A percentile compares a stretch with the other conserved stretches of the same genome.
These are phyloP conservation scores for Globisporangium spinosum DNA, from an alignment of 352 stramenopile species.

Conservation along the genomic window DNA sequence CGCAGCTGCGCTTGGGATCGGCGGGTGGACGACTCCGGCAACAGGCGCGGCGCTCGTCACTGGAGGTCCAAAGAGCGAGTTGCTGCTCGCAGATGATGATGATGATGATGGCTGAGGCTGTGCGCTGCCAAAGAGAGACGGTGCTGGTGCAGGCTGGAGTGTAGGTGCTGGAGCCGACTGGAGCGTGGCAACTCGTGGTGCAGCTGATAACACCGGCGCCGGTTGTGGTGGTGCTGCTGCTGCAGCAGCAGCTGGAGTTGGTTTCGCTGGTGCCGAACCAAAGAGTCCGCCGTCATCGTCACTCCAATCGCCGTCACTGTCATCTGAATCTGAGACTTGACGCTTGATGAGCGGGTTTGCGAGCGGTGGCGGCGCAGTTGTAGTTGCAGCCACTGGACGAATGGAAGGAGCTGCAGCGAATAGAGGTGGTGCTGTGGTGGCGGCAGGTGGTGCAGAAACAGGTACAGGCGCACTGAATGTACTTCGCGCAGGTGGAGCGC, in stretches of 20 bases:
- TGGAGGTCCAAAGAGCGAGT: conserved; percentile 25
- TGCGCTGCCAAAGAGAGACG: conserved; percentile 25
- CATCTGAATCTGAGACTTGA: conserved; percentile 39
- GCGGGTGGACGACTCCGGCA: conserved; percentile 30
- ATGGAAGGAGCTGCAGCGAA: neutral
- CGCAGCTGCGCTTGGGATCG: conserved; percentile 45
- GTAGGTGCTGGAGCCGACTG: conserved; percentile 7
- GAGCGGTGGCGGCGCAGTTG: conserved; percentile 23
- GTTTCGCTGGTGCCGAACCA: conserved; percentile 33
- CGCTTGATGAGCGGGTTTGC: conserved; percentile 38
- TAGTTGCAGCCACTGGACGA: neutral
- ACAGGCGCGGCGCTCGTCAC: conserved; percentile 14
- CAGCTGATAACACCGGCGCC: neutral
- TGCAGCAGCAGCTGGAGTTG: conserved; percentile 19
- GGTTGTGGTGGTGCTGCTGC: neutral
- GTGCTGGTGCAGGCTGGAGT: neutral
- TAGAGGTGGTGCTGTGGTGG: conserved; percentile 9
- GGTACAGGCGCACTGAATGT: conserved; percentile 13
- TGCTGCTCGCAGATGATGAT: neutral
- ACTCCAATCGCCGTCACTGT: conserved; percentile 67
- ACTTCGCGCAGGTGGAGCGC: conserved; percentile 24
- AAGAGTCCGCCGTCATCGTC: conserved; percentile 52
- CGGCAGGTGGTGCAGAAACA: conserved; percentile 6
- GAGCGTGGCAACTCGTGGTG: conserved; percentile 13
- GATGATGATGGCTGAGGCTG: conserved; percentile 1